Evolutionary conservation across 2,329 filamentous ascomycete genomes (phyloP).

Genomic region (Fusarium palustre): DNA sequence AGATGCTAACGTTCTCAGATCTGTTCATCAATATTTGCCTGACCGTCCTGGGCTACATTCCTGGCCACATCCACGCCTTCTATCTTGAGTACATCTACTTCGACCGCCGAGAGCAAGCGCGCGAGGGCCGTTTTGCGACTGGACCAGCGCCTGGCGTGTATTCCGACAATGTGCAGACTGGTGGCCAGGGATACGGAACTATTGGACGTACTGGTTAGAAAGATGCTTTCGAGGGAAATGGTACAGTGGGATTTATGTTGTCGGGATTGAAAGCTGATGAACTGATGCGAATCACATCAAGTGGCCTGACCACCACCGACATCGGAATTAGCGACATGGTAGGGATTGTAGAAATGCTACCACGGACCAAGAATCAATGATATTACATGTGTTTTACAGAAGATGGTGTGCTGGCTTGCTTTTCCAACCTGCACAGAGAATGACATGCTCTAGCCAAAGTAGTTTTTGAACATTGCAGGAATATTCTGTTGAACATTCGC

Average conservation of each 20-base stretch:
- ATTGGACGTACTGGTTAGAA: slow-evolving; percentile 52
- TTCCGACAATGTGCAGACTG: slow-evolving; percentile 77
- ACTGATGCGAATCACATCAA: background rate
- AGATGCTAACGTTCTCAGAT: slow-evolving; percentile 54
- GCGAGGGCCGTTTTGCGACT: slow-evolving; percentile 66
- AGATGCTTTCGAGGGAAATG: background rate
- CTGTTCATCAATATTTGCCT: slow-evolving; percentile 75
- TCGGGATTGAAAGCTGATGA: background rate
- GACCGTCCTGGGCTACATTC: slow-evolving; percentile 77
- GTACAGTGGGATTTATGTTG: background rate
- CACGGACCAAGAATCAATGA: background rate
- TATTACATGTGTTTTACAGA: background rate
- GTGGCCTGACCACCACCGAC: background rate
- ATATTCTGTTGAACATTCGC: background rate
- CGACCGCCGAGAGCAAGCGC: slow-evolving; percentile 73
- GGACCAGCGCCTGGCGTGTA: slow-evolving; percentile 75
- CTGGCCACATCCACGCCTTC: slow-evolving; percentile 83
- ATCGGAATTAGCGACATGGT: background rate
- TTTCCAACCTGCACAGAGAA: background rate
- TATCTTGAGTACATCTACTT: slow-evolving; percentile 88
- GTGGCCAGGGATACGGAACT: slow-evolving; percentile 73
- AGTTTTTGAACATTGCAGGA: background rate
- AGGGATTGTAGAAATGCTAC: background rate
- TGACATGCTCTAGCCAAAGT: background rate
- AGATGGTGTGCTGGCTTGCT: background rate